Conservation (phyloP, 306 rosid genomes). For the Aeschynomene evenia region DNA sequence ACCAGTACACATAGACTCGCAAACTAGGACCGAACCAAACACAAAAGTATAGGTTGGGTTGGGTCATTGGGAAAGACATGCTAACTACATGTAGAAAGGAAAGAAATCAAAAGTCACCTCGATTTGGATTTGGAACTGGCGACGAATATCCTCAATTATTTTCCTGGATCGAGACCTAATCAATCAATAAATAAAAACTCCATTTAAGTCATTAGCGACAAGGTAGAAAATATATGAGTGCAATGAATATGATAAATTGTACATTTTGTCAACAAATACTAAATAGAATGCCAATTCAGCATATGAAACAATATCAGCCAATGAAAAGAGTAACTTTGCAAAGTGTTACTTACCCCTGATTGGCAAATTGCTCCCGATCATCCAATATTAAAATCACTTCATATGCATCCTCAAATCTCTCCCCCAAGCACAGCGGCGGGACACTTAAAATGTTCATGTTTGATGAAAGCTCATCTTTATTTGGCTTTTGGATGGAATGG, state of each 20-base stretch:
- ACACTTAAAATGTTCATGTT: conserved; percentile 52
- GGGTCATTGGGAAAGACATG: too few relatives aligned
- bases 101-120: conserved; percentile 52
- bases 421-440: conserved; percentile 86
- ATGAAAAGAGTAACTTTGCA: not conserved
- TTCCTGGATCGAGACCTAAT: conserved; percentile 78
- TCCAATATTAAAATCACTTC: conserved; percentile 78
- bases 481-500: conserved; percentile 38
- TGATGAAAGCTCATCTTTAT: conserved; percentile 37
- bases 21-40: too few relatives aligned
- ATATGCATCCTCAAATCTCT: conserved; percentile 87
- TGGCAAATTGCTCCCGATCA: conserved; percentile 89
- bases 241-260: conserved; percentile 16
- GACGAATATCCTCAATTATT: conserved; percentile 62
- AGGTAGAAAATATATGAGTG: not conserved
- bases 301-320: not conserved
- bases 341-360: conserved; percentile 67
- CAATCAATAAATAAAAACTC: conserved; percentile 22
- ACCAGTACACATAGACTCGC: too few relatives aligned
- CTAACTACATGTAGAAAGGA: conserved; percentile 1
- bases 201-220: conserved; percentile 25
- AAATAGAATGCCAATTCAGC: not conserved
- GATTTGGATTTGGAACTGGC: conserved; percentile 66
- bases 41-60: too few relatives aligned
- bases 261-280: not conserved